Evolutionary conservation across 257 asterid genomes (phyloP), one percentile per base, ranked within the genome.

Genomic region (Paraleonurus japonicus): DNA sequence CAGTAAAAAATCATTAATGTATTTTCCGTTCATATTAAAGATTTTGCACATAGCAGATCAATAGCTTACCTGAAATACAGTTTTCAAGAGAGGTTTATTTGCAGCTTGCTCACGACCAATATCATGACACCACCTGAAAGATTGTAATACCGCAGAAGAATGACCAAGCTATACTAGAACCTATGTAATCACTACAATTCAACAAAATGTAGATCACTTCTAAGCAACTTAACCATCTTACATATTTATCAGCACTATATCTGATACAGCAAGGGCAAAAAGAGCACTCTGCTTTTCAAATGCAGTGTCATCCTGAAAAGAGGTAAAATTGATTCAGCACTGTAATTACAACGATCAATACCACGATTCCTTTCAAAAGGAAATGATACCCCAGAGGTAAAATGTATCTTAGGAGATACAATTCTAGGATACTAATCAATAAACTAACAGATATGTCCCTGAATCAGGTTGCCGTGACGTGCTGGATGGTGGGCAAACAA

Each of bases 31-130:
- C 27, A 41, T 45, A 47, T 55, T 19, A 54, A 75, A 75, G 7
- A 58, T 15, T n/a, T 45, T 53, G 43, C 24, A 54, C 4, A 75
- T 7, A 66, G 47, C 51, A 63, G 28, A 16, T 23, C 2, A 33
- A 69, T 58, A 50, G 57, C 48, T 53, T 75, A 87, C 99, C 94
- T 95, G 99, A 81, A 92, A 95, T 48, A 95, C 98, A 62, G 98
- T 95, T 86, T 95, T 92, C 57, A 95, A 69, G 63, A 95, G 96
- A 74, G 98, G 97, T 81, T 92, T 92, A 84, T 95, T 92, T 70
- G 99, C 95, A 9, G 99, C 99, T 71, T 92, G 98, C 79, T 95
- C 98, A 76, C 97, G 98, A 33, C 98, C 99, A 82, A 92, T 95
- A 69, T 95, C 99, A 85, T 92, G 97, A 78, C 97, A 95, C 99